phyloP scores from a whole-genome alignment of 2,329 filamentous ascomycete genomes.

The Hypoxylon sp. region DNA sequence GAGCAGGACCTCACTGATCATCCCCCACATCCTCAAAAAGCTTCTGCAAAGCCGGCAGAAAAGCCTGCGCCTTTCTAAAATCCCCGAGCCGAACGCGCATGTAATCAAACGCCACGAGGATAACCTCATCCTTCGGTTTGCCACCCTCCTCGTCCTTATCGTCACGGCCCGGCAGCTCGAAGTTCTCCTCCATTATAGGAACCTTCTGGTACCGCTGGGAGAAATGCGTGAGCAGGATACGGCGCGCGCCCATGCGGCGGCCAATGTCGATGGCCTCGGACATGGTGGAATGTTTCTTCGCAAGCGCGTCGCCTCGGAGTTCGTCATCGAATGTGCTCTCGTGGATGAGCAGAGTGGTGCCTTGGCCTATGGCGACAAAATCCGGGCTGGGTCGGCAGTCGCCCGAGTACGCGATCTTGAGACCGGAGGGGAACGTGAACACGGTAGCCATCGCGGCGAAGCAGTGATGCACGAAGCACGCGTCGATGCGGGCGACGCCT shows the following conservation, averaged over 20 bases:
- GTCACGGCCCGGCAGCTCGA: constrained; percentile 34
- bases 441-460: constrained; percentile 77
- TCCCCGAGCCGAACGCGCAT: constrained; percentile 68
- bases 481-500: constrained; percentile 72
- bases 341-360: constrained; percentile 86
- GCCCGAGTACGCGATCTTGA: constrained; percentile 92
- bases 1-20: no score
- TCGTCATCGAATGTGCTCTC: constrained; percentile 97
- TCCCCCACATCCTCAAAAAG: constrained; percentile 39
- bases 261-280: constrained; percentile 84
- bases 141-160: constrained; percentile 43
- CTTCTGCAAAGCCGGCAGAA: constrained; percentile 46
- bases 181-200: constrained; percentile 57
- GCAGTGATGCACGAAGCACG: constrained; percentile 80
- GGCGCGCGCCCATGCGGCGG: constrained; percentile 77
- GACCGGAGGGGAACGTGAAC: constrained; percentile 78
- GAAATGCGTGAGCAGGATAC: constrained; percentile 91
- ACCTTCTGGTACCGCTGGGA: constrained; percentile 90
- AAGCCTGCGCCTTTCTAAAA: constrained; percentile 46
- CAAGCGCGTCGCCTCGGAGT: constrained; percentile 76
- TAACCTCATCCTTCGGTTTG: constrained; percentile 60
- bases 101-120: constrained; percentile 80
- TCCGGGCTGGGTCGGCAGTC: constrained; percentile 82
- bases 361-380: constrained; percentile 76
- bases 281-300: constrained; percentile 92